A percentile compares a stretch with the other conserved stretches of the same genome.
phyloP scores from a whole-genome alignment of 345 rosid genomes.

The Garcia nutans region DNA sequence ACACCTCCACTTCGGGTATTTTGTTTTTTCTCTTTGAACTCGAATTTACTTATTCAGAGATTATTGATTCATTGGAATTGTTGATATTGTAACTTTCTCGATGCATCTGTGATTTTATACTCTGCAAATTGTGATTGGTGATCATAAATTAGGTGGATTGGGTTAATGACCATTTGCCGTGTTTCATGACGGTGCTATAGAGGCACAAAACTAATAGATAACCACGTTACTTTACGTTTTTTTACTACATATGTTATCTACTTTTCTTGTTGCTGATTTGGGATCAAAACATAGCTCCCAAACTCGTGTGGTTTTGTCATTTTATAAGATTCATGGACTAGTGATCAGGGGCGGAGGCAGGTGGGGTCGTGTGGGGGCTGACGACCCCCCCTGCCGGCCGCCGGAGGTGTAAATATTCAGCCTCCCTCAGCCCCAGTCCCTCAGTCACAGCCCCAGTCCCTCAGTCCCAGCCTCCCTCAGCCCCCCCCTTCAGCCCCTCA shows the following conservation, averaged over 20 bases:
- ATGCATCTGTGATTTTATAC: neutral
- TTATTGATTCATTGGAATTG: neutral
- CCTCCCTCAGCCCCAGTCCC: too few relatives aligned
- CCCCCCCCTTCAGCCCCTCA: too few relatives aligned
- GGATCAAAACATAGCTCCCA: neutral
- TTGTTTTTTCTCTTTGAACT: neutral
- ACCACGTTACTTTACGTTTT: neutral
- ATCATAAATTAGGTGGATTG: constrained; percentile 1
- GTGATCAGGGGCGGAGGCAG: too few relatives aligned
- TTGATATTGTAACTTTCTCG: neutral
- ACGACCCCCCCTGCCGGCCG: too few relatives aligned
- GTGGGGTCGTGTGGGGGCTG: too few relatives aligned
- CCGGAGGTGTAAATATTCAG: too few relatives aligned
- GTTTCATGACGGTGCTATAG: neutral
- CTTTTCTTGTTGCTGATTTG: neutral
- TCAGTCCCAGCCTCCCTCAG: too few relatives aligned
- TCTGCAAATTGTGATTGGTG: neutral
- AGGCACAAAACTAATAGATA: neutral
- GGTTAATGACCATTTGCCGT: neutral
- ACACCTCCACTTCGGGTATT: constrained; percentile 74
- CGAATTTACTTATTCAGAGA: neutral
- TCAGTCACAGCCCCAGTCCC: too few relatives aligned
- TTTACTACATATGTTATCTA: neutral
- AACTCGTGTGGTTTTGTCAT: neutral
- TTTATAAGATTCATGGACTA: neutral